A percentile compares a stretch with the other conserved stretches of the same genome.
Evolutionary conservation across 1,139 yeast species (phyloP).

Genomic region (Pichia sp.): DNA sequence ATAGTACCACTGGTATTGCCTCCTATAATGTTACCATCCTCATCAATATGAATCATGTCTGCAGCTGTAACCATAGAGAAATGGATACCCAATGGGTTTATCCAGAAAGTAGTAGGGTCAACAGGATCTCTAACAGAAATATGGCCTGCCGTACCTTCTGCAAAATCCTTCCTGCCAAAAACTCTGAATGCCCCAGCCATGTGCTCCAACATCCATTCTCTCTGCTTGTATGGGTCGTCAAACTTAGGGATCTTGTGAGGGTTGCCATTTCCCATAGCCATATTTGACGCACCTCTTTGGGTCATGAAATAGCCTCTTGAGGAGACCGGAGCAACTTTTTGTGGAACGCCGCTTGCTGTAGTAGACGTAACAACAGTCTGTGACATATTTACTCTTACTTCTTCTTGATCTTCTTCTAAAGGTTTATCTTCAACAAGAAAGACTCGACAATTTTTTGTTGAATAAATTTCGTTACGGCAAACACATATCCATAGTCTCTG

Average conservation of each 20-base stretch:
- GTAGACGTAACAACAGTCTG: neutral
- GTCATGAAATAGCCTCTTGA: constrained; percentile 34
- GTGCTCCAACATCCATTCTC: constrained; percentile 65
- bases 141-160: constrained; percentile 79
- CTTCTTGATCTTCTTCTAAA: too few species aligned
- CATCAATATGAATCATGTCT: constrained; percentile 75
- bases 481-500: too few species aligned
- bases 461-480: too few species aligned
- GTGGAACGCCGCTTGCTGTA: constrained; percentile 9
- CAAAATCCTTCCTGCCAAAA: constrained; percentile 66
- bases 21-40: constrained; percentile 55
- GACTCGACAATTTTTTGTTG: too few species aligned
- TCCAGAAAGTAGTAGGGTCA: constrained; percentile 69
- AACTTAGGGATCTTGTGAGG: constrained; percentile 42
- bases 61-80: constrained; percentile 64
- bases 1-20: constrained; percentile 43
- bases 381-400: neutral
- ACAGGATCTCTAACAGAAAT: constrained; percentile 78
- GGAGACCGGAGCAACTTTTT: constrained; percentile 21
- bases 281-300: constrained; percentile 40
- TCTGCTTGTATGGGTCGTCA: constrained; percentile 45
- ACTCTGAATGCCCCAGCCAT: constrained; percentile 82
- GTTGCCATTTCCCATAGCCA: constrained; percentile 38
- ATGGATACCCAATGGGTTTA: constrained; percentile 72
- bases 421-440: too few species aligned